Conservation (phyloP, 2,329 filamentous ascomycete genomes). For the Pestalotiopsis fici region DNA sequence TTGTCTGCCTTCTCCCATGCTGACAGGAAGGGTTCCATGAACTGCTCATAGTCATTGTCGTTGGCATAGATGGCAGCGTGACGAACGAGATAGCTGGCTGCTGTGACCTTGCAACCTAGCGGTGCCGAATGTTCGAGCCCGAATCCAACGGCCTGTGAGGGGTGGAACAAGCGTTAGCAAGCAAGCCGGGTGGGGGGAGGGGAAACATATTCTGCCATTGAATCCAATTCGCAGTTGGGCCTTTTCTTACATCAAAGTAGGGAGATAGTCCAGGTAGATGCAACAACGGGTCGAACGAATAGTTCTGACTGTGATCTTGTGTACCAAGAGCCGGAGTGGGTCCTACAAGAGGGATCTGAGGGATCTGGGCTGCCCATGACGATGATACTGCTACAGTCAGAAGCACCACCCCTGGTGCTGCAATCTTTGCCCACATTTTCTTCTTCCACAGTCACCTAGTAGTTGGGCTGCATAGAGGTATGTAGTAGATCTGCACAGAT, state of each 20-base stretch:
- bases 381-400: background rate
- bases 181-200: too few species aligned
- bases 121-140: slow-evolving; percentile 34
- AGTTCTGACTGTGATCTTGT: background rate
- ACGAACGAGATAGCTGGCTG: slow-evolving; percentile 56
- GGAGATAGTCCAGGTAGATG: background rate
- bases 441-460: background rate
- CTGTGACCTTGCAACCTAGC: slow-evolving; percentile 49
- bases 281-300: background rate
- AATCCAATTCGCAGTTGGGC: too few species aligned
- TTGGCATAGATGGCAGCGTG: slow-evolving; percentile 63
- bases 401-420: background rate
- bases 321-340: background rate
- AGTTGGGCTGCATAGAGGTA: too few species aligned
- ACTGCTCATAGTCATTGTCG: slow-evolving; percentile 58
- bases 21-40: slow-evolving; percentile 55
- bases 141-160: background rate
- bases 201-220: too few species aligned
- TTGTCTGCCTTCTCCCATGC: slow-evolving; percentile 60
- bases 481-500: background rate
- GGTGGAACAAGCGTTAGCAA: background rate
- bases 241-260: background rate
- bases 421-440: background rate
- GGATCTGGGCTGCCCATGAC: background rate
- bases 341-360: background rate